A percentile compares a stretch with the other conserved stretches of the same genome.
phyloP scores from a whole-genome alignment of 768 basidiomycete genomes.

The Leccinum broughii region DNA sequence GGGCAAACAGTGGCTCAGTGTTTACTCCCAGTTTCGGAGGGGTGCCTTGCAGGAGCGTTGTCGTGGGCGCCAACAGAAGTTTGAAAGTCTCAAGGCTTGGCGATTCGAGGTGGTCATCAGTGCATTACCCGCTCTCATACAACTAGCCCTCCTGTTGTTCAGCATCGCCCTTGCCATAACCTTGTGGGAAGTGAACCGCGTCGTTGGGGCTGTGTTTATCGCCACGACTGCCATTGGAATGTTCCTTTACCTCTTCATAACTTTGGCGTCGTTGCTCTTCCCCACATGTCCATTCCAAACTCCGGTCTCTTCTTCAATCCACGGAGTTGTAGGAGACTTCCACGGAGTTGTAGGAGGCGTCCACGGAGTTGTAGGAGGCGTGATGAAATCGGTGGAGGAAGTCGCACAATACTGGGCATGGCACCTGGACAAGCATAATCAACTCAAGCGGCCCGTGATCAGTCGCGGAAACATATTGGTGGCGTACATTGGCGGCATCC shows the following conservation, averaged over 20 bases:
- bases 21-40: conserved; percentile 10
- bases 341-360: conserved; percentile 4
- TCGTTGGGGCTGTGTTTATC: conserved; percentile 13
- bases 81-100: conserved; percentile 20
- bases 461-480: not conserved
- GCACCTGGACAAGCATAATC: not conserved
- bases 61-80: conserved; percentile 18
- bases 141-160: conserved; percentile 26
- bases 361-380: not conserved
- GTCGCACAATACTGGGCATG: conserved; percentile 8
- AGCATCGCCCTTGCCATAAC: conserved; percentile 14
- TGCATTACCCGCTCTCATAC: conserved; percentile 19
- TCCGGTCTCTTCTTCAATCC: conserved; percentile 15
- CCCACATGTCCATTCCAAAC: conserved; percentile 22
- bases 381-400: conserved; percentile 1
- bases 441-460: not conserved
- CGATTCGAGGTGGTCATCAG: conserved; percentile 16
- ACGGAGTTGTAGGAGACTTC: too few relatives aligned
- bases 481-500: not conserved
- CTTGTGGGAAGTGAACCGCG: conserved; percentile 15
- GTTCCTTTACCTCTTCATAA: conserved; percentile 19
- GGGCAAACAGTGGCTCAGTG: conserved; percentile 17
- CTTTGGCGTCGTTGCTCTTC: conserved; percentile 15
- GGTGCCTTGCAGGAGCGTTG: conserved; percentile 16
- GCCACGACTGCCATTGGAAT: conserved; percentile 10